Percentiles rank a stretch among this genome's conserved stretches.
phyloP scores from a whole-genome alignment of 1,139 yeast species.

The Geotrichum klebahnii region DNA sequence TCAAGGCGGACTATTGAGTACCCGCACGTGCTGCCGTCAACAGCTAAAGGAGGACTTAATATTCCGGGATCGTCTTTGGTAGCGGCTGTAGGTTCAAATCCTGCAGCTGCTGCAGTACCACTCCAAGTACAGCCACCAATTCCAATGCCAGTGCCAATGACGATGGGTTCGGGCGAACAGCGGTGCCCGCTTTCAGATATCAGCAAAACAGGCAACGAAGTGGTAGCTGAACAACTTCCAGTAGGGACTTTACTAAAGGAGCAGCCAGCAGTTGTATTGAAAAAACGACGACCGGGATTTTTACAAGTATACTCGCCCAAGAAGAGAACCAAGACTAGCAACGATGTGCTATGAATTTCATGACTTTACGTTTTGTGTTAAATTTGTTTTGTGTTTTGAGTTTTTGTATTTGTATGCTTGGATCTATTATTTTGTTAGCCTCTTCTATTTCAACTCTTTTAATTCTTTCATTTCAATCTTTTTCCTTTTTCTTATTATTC shows the following conservation, averaged over 20 bases:
- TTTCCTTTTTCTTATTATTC: neutral
- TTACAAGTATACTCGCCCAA: neutral
- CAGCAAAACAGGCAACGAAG: slow-evolving; percentile 9
- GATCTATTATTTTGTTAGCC: no score
- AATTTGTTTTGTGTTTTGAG: no score
- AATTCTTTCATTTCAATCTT: no score
- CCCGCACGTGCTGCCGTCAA: slow-evolving; percentile 6
- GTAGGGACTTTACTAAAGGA: neutral
- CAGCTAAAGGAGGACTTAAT: neutral
- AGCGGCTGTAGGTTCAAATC: no score
- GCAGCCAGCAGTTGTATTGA: neutral
- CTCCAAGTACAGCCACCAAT: no score
- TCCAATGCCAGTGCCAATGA: no score
- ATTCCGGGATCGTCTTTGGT: no score
- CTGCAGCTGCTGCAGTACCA: no score
- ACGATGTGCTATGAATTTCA: neutral
- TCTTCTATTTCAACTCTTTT: no score
- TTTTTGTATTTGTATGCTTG: neutral
- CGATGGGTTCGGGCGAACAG: neutral
- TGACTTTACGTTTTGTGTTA: no score
- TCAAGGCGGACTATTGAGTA: neutral
- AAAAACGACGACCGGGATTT: slow-evolving; percentile 2
- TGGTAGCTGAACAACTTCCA: neutral
- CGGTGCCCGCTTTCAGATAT: slow-evolving; percentile 13
- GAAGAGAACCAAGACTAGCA: neutral